Evolutionary conservation across 2,329 filamentous ascomycete species (phyloP), one percentile per base, ranked within the genome.

Genomic region (Zymoseptoria ardabiliae): DNA sequence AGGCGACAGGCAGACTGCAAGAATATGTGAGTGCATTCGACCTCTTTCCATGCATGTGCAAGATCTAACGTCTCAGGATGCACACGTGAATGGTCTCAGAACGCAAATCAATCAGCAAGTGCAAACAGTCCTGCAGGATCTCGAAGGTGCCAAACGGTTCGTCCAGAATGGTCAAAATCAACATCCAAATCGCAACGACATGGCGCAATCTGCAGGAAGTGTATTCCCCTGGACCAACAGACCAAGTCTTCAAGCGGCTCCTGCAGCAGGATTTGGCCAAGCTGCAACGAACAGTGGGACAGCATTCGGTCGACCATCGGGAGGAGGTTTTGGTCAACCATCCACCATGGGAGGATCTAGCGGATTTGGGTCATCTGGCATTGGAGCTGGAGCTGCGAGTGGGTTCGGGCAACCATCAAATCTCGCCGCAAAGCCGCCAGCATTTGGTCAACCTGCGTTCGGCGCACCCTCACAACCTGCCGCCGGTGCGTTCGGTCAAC

Each of bases 101-200:
- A 56, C 54, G 19, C 56, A 65, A 56, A 63, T 66, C 13, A 64
- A 69, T 19, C 62, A 66, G 41, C 64, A 28, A 71, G 90, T 92
- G 55, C 82, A 89, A 61, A 82, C 78, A n/a, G 85, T 87, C 0
- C 70, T 90, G 0, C 82, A 78, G 61, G 87, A 95, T 67, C 72
- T 89, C 9, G 81, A 87, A 61, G 89, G 86, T 2, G 91, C 92
- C 1, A 79, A 89, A 51, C 81, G 85, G 57, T 94, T 87, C 69
- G 76, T 94, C 13, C 69, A 86, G 9, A 81, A 84, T 4, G 84
- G 82, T 21, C 83, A 82, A 57, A 85, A 89, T 56, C 82, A 85
- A 49, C 89, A 91, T 67, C 90, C 90, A 1, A 95, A 94, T 69
- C 82, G 90, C 49, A 41, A 54, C 22, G 66, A 64, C 30, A 25